Base-by-base conservation (phyloP, 2,329 filamentous ascomycete species). In the Xylaria arbuscula region DNA sequence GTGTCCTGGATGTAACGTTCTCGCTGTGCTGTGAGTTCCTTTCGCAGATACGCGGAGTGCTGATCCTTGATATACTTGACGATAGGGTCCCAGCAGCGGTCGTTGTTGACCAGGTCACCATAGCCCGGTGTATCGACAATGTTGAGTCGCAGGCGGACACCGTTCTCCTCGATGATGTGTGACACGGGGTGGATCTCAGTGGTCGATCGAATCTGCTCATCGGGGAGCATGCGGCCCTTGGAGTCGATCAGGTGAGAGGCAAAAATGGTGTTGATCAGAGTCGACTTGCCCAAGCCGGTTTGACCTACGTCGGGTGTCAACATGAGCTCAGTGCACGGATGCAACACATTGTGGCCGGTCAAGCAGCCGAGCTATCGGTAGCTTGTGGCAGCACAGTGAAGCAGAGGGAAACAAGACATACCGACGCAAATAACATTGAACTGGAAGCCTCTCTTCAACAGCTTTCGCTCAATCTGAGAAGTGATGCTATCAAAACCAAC, bases 41-140 rank as follows among this genome's bases (percentile, higher is more conserved):
- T 99, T 83, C 96, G 93, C 76, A 99, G 90, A 86, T 98, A 99
- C 78, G 96, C 95, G 62, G 94, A 98, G 88, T 99, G 96, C 87
- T 99, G 96, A 84, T 99, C 96, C 89, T 99, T 99, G 89, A 99
- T 99, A 85, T 99, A 99, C 88, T 99, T 99, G 88, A 99, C 95
- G 81, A 99, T 99, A 72, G 96, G 96, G 81, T 99, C 96, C 96
- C 96, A 99, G 90, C 96, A 99, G 88, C 96, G 92, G 86, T 99
- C 96, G 83, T 99, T 99, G 89, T 99, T 99, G 83, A 99, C 96
- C 80, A 98, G 90, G 79, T 99, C 96, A 79, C 96, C 96, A 79
- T 99, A 99, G 73, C 96, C 96, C 72, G 96, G 96, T 72, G 96
- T 99, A 81, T 99, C 96, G 78, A 99, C 96, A 79, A 99, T 99